phyloP scores from a whole-genome alignment of 192 early-diverging fungal species.

The Dissophora ornata region DNA sequence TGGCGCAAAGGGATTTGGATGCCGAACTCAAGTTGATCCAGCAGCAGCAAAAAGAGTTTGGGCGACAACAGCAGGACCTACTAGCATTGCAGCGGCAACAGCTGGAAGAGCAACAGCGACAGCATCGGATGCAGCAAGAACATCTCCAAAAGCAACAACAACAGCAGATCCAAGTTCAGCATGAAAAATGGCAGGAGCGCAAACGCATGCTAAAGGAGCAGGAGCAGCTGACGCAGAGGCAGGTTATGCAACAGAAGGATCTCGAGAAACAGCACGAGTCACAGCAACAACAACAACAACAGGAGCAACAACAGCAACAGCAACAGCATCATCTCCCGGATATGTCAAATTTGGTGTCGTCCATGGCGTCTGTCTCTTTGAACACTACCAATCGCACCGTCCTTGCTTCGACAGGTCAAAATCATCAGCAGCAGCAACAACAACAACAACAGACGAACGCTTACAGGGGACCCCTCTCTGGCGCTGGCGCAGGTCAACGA shows the following conservation, averaged over 20 bases:
- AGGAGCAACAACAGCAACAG: conserved; percentile 30
- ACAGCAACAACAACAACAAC: conserved; percentile 25
- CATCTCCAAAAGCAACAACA: conserved; percentile 39
- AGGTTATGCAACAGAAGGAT: conserved; percentile 31
- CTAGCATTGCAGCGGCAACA: conserved; percentile 14
- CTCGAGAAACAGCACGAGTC: conserved; percentile 29
- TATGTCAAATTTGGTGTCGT: neutral
- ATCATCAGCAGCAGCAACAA: too few species aligned
- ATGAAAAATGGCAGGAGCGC: conserved; percentile 52
- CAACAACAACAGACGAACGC: neutral
- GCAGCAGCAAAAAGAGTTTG: conserved; percentile 49
- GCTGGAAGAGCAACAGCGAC: conserved; percentile 46
- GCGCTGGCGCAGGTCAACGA: too few species aligned
- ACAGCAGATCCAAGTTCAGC: conserved; percentile 43
- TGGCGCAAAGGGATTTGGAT: conserved; percentile 34
- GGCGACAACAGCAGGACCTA: conserved; percentile 39
- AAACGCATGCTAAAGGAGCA: conserved; percentile 48
- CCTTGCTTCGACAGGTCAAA: neutral
- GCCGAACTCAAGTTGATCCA: conserved; percentile 44
- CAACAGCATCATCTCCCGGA: neutral
- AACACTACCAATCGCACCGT: neutral
- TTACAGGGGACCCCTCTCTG: too few species aligned
- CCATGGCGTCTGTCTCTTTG: conserved; percentile 8
- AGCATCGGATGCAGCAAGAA: conserved; percentile 38
- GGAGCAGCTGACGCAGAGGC: conserved; percentile 19